phyloP scores from a whole-genome alignment of 352 stramenopile species.

The Thalassiosira sp. region DNA sequence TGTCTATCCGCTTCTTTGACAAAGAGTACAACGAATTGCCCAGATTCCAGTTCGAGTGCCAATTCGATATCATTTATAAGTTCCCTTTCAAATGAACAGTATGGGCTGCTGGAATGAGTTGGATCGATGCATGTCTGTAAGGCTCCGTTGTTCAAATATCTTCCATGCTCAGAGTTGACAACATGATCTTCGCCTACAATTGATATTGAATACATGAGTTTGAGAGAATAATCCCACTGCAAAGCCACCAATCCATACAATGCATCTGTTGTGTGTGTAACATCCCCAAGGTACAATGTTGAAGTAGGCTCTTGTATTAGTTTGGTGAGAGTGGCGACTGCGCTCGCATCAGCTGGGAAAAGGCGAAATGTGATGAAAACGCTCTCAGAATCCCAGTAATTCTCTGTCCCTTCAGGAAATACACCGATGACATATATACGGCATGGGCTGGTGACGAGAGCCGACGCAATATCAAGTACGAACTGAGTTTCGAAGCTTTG shows the following conservation, averaged over 20 bases:
- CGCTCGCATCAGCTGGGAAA: conserved; percentile 46
- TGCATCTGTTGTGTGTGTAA: conserved; percentile 69
- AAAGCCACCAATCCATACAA: conserved; percentile 74
- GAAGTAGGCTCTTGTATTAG: conserved; percentile 72
- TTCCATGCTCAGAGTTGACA: conserved; percentile 36
- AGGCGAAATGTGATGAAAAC: conserved; percentile 81
- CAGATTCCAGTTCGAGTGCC: conserved; percentile 61
- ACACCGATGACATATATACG: conserved; percentile 52
- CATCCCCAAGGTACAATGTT: conserved; percentile 61
- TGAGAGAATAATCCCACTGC: conserved; percentile 76
- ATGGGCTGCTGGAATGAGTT: conserved; percentile 38
- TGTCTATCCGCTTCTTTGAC: conserved; percentile 72
- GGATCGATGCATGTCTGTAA: conserved; percentile 58
- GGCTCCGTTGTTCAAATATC: conserved; percentile 66
- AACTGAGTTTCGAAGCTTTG: conserved; percentile 84
- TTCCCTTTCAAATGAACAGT: conserved; percentile 80
- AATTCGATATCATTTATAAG: conserved; percentile 74
- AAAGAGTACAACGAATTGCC: conserved; percentile 75
- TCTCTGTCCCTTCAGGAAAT: conserved; percentile 23
- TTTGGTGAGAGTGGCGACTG: conserved; percentile 61
- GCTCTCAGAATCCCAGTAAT: conserved; percentile 61
- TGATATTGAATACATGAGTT: conserved; percentile 75
- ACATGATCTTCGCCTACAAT: conserved; percentile 55
- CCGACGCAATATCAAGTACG: conserved; percentile 72
- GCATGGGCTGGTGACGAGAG: conserved; percentile 68